phyloP scores from a whole-genome alignment of 192 early-diverging fungal species.

The Backusella sp. region DNA sequence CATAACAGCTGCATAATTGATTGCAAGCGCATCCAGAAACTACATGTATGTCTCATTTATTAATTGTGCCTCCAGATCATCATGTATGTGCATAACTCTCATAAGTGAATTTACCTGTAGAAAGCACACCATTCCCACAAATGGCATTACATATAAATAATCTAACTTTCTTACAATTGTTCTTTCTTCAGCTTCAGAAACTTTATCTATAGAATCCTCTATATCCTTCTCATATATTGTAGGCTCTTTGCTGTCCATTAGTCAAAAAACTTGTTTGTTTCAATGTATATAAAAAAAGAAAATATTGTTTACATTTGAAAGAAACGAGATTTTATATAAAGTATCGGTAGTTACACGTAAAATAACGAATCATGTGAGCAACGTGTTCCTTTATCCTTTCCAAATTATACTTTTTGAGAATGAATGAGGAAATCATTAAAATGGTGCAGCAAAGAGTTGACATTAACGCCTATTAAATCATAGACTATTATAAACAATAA shows the following conservation, averaged over 20 bases:
- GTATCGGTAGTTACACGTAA: no score
- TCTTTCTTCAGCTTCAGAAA: background rate
- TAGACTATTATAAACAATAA: no score
- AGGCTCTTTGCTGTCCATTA: background rate
- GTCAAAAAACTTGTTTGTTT: background rate
- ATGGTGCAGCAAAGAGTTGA: no score
- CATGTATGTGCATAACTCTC: no score
- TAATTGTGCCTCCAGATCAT: background rate
- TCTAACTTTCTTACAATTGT: background rate
- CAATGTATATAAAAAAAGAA: no score
- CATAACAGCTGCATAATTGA: constrained; percentile 21
- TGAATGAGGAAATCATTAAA: no score
- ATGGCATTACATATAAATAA: constrained; percentile 24
- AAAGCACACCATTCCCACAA: background rate
- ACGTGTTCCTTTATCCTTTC: no score
- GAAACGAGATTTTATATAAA: no score
- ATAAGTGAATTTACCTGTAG: constrained; percentile 14
- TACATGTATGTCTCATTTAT: background rate
- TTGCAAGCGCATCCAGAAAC: constrained; percentile 22
- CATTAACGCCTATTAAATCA: no score
- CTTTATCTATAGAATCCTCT: background rate
- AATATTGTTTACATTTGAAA: no score
- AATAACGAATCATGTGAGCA: no score
- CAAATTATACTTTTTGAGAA: no score
- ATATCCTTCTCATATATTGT: background rate